Evolutionary conservation across 805 yeast species (phyloP).

Genomic region (Saturnispora kantuleensis): DNA sequence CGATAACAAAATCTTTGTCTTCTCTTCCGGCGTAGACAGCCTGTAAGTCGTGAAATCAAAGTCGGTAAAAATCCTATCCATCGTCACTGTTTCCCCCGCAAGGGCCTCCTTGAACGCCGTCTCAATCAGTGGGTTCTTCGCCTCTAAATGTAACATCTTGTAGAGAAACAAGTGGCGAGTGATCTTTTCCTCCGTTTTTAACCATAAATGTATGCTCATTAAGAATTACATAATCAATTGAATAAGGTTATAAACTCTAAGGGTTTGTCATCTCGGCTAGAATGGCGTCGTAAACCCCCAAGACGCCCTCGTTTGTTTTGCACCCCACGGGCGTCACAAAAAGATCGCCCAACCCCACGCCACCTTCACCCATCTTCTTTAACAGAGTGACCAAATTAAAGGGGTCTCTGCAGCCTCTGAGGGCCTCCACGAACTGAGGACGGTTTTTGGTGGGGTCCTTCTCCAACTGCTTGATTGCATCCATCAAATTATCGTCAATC

Average conservation of each 20-base stretch:
- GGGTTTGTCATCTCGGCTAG: conserved; percentile 16
- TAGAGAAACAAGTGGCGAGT: background rate
- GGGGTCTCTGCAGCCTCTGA: conserved; percentile 12
- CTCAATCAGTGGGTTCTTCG: conserved; percentile 72
- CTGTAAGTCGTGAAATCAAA: conserved; percentile 95
- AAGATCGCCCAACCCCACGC: conserved; percentile 11
- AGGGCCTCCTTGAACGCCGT: conserved; percentile 71
- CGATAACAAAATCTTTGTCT: conserved; percentile 54
- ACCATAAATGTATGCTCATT: background rate
- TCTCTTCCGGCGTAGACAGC: conserved; percentile 76
- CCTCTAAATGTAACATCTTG: conserved; percentile 74
- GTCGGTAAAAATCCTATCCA: conserved; percentile 87
- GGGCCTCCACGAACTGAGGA: conserved; percentile 5
- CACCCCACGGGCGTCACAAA: conserved; percentile 7
- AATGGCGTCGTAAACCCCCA: conserved; percentile 19
- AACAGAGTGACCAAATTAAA: conserved; percentile 13
- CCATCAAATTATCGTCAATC: background rate
- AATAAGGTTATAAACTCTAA: background rate
- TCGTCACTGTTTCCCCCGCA: conserved; percentile 34
- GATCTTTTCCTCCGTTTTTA: background rate
- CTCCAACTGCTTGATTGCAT: conserved; percentile 7
- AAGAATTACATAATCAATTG: background rate
- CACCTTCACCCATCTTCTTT: conserved; percentile 6
- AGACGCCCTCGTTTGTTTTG: conserved; percentile 4
- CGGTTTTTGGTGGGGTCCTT: conserved; percentile 3